Evolutionary conservation across 257 asterid genomes (phyloP).

Genomic region (Nicotiana noctiflora): DNA sequence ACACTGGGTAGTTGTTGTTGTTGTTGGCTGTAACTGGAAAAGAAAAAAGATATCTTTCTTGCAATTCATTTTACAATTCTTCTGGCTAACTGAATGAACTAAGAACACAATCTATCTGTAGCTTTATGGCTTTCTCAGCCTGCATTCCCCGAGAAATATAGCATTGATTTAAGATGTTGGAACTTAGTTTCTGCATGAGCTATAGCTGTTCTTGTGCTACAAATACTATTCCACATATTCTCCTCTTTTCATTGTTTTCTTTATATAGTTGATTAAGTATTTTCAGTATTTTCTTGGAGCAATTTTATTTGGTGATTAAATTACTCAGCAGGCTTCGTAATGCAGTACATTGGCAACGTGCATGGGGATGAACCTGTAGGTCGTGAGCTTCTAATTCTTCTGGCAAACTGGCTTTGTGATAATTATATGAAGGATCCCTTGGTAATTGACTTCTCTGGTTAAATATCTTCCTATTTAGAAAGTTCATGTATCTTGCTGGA

Average conservation of each 20-base stretch:
- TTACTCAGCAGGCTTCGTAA: constrained; percentile 23
- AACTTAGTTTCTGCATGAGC: not conserved
- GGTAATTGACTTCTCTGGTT: constrained; percentile 39
- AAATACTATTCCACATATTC: not conserved
- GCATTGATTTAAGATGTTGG: not conserved
- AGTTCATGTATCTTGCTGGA: not conserved
- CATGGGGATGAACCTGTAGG: constrained; percentile 99
- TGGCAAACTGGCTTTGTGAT: constrained; percentile 88
- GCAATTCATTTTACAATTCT: not conserved
- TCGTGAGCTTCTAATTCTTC: constrained; percentile 80
- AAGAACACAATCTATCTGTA: not conserved
- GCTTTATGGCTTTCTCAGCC: not conserved
- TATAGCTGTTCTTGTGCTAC: not conserved
- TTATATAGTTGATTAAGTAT: not conserved
- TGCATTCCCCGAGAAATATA: not conserved
- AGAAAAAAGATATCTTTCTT: not conserved
- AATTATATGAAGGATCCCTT: constrained; percentile 75
- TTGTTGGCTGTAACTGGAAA: not conserved
- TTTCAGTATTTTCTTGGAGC: not conserved
- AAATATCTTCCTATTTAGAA: not conserved
- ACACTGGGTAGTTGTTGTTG: too few species aligned
- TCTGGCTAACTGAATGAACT: not conserved
- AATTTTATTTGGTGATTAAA: constrained; percentile 19
- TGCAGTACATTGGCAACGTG: constrained; percentile 91
- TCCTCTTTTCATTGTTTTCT: not conserved